These are phyloP conservation scores for Neonectria magnoliae DNA, from an alignment of 2,329 filamentous ascomycete species.

Conservation along the genomic window DNA sequence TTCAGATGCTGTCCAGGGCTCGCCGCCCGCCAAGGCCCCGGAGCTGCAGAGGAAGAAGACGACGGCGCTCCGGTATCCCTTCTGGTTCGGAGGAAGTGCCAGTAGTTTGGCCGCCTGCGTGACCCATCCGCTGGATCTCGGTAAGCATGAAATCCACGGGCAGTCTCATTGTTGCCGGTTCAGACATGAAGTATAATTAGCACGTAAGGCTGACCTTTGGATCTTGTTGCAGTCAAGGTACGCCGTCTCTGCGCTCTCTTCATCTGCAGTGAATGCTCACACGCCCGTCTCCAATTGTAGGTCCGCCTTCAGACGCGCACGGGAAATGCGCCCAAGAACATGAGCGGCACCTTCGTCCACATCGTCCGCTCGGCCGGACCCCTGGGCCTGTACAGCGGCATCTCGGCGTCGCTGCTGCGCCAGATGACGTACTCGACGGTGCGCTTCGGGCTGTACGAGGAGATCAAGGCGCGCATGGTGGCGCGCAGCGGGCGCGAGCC, in stretches of 20 bases:
- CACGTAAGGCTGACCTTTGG: conserved; percentile 36
- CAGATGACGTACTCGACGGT: conserved; percentile 97
- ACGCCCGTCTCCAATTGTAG: conserved; percentile 53
- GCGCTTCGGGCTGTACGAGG: conserved; percentile 95
- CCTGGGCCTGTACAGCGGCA: conserved; percentile 87
- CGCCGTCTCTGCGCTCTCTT: neutral
- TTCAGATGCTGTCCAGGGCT: conserved; percentile 30
- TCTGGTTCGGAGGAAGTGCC: conserved; percentile 97
- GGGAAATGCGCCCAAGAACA: conserved; percentile 78
- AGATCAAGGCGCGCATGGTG: conserved; percentile 74
- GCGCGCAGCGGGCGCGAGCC: conserved; percentile 66
- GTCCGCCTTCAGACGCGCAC: conserved; percentile 89
- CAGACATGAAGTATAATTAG: conserved; percentile 1
- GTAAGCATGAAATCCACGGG: conserved; percentile 61
- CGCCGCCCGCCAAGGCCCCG: conserved; percentile 31
- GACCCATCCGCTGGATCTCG: conserved; percentile 91
- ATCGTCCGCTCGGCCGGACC: conserved; percentile 80
- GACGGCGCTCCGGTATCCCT: conserved; percentile 71
- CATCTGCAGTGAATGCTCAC: conserved; percentile 7
- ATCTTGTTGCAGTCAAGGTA: conserved; percentile 59
- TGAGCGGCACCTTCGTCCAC: conserved; percentile 86
- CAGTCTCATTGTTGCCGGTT: neutral
- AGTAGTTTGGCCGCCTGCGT: conserved; percentile 91
- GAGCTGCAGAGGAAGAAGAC: conserved; percentile 52
- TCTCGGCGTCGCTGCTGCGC: conserved; percentile 91